Conservation (phyloP, 768 basidiomycete genomes). For the Multifurca ochricompacta region DNA sequence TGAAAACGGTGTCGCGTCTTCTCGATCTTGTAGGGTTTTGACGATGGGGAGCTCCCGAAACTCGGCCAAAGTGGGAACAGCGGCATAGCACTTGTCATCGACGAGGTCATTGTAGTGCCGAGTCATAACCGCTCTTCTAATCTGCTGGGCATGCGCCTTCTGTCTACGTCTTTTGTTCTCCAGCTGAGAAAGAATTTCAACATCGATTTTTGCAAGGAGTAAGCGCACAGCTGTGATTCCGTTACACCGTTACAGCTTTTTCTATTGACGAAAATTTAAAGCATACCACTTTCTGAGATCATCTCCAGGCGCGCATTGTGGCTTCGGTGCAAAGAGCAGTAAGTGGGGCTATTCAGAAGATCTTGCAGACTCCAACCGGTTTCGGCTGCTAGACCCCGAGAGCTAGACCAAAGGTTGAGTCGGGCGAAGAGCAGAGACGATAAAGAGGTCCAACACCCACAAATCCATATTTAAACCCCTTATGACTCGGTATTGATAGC, state of each 20-base stretch:
- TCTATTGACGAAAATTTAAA: not conserved
- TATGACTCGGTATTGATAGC: not conserved
- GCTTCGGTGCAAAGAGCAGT: constrained; percentile 2
- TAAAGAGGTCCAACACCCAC: not conserved
- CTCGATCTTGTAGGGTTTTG: constrained; percentile 27
- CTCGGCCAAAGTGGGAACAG: constrained; percentile 39
- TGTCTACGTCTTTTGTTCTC: constrained; percentile 26
- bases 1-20: constrained; percentile 3
- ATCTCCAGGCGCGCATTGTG: not conserved
- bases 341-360: constrained; percentile 6
- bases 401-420: not conserved
- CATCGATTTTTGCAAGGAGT: constrained; percentile 23
- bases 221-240: constrained; percentile 28
- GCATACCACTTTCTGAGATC: constrained; percentile 1
- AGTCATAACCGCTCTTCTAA: constrained; percentile 31
- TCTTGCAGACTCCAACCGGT: constrained; percentile 8
- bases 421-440: not conserved
- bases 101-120: constrained; percentile 41
- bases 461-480: constrained; percentile 2
- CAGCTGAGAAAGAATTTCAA: constrained; percentile 26
- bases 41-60: constrained; percentile 47
- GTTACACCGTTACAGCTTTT: not conserved
- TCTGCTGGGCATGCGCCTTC: constrained; percentile 25
- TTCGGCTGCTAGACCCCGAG: not conserved
- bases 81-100: constrained; percentile 24